Base-by-base conservation (phyloP, 2,329 filamentous ascomycete species). In the Penicillium aurantiogriseum region DNA sequence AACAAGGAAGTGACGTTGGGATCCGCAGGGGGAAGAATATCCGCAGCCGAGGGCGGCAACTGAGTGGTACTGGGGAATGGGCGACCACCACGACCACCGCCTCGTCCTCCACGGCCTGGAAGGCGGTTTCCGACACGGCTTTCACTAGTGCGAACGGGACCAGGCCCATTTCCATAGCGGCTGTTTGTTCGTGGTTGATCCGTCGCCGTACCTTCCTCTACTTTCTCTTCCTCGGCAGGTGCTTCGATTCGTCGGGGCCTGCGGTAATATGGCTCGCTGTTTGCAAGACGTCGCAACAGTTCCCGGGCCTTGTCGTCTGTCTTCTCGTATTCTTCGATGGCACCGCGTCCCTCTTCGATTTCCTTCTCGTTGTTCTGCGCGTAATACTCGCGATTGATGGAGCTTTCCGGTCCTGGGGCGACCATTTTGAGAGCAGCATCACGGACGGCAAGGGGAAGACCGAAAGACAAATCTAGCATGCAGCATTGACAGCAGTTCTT, bases 401-500 rank as follows among this genome's bases (percentile, higher is more conserved):
- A 89, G 73, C 91, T 96, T 62, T 91, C 85, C 0, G 94, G 94
- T 0, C 94, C 94, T 0, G 94, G 92, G 0, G 93, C 92, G 42
- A 97, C 90, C 89, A 99, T 96, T 80, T 97, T 97, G 62, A 99
- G 82, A 5, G 95, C 94, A 3, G 94, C 94, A 80, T 99, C 94
- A 71, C 94, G 87, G 57, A 99, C 90, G 15, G 92, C 90, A 70
- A 99, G 96, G 11, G 94, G 94, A 29, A 99, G 81, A 25, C 94
- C 95, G 71, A 97, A 99, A 13, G 91, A 93, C 59, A 99, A 80
- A 82, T 99, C 94, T 52, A 99, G 88, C 91, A 97, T 97, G 80
- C 94, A 99, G 78, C 89, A 93, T 80, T 99, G 94, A 72, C 94
- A 99, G 80, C 94, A 97, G 80, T 99, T 99, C 79, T 99, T 99